phyloP scores from a whole-genome alignment of 2,329 filamentous ascomycete species.

The Ramularia endophylla region DNA sequence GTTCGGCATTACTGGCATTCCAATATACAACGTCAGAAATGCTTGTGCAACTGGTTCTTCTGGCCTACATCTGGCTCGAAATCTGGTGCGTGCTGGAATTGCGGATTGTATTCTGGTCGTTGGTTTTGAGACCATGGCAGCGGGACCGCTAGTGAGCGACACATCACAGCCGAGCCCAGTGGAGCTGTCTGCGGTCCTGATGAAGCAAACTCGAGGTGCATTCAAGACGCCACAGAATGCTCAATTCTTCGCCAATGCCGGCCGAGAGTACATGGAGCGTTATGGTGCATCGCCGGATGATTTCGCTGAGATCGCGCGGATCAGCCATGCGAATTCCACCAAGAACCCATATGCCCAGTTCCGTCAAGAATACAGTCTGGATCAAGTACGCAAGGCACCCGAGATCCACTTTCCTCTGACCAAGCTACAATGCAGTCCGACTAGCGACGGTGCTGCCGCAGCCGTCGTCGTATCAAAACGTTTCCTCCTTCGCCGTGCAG shows the following conservation, averaged over 20 bases:
- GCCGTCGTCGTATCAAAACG: constrained; percentile 82
- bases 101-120: constrained; percentile 80
- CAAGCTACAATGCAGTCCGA: constrained; percentile 97
- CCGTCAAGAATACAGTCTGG: constrained; percentile 79
- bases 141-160: constrained; percentile 74
- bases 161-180: constrained; percentile 87
- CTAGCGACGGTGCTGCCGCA: constrained; percentile 84
- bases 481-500: constrained; percentile 74
- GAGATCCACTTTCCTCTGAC: constrained; percentile 83
- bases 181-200: constrained; percentile 63
- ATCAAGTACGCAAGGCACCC: constrained; percentile 68
- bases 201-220: constrained; percentile 19
- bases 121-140: constrained; percentile 98
- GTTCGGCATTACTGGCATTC: constrained; percentile 94
- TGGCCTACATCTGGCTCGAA: constrained; percentile 76
- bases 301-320: constrained; percentile 87
- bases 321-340: constrained; percentile 88
- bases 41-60: constrained; percentile 95
- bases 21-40: constrained; percentile 98
- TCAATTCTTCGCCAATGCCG: constrained; percentile 94
- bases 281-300: constrained; percentile 77
- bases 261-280: constrained; percentile 85
- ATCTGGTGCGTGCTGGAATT: constrained; percentile 65
- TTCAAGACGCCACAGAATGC: constrained; percentile 20
- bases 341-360: constrained; percentile 97